A percentile compares a stretch with the other conserved stretches of the same genome.
Conservation (phyloP, 306 rosid genomes). For the Betula pendula region DNA sequence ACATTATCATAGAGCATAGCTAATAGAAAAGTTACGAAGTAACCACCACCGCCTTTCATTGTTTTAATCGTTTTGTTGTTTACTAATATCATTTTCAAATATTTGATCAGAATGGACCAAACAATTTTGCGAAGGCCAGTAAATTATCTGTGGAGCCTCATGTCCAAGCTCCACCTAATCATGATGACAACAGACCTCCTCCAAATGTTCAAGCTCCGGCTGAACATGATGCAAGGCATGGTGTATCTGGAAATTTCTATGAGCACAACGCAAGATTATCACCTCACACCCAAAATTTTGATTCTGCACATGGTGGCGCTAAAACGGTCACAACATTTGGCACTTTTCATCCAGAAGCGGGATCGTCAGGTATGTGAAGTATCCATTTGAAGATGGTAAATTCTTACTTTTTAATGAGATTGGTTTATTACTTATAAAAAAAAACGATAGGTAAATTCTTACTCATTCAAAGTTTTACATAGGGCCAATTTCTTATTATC, state of each 20-base stretch:
- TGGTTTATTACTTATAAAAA: too few relatives aligned
- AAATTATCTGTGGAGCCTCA: conserved; percentile 49
- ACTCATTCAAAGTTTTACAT: neutral
- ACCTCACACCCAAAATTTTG: conserved; percentile 30
- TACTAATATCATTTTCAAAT: conserved; percentile 22
- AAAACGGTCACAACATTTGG: conserved; percentile 37
- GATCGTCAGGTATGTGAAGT: conserved; percentile 55
- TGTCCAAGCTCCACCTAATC: conserved; percentile 48
- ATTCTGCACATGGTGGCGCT: conserved; percentile 31
- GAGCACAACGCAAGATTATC: conserved; percentile 39
- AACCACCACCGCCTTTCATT: neutral
- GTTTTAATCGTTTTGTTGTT: neutral
- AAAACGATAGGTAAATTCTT: neutral
- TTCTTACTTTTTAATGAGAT: too few relatives aligned
- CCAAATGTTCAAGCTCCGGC: conserved; percentile 43
- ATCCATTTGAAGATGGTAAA: conserved; percentile 6
- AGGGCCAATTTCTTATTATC: neutral
- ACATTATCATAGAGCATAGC: conserved; percentile 5
- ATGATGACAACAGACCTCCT: conserved; percentile 46
- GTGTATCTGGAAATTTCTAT: conserved; percentile 29
- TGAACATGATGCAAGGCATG: conserved; percentile 38
- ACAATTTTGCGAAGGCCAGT: conserved; percentile 47
- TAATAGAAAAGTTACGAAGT: neutral
- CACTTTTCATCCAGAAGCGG: conserved; percentile 39
- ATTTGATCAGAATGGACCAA: conserved; percentile 68